Conservation (phyloP, 2,329 filamentous ascomycete genomes). For the Amphichorda felina region DNA sequence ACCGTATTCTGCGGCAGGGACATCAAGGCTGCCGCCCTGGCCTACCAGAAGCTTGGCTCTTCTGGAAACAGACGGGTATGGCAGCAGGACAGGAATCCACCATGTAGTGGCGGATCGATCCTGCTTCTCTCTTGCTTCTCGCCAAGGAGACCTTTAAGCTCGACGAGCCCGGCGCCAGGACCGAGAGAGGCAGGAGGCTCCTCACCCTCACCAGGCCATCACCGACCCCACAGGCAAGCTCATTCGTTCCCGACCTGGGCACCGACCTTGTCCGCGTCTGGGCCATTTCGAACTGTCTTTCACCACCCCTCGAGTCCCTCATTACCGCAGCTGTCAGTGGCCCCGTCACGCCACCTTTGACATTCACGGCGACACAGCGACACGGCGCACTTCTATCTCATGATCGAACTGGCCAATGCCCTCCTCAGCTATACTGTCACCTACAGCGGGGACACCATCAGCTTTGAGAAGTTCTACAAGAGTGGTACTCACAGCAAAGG, state of each 20-base stretch:
- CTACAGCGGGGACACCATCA: constrained; percentile 32
- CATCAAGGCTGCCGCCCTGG: constrained; percentile 26
- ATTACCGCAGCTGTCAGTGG: constrained; percentile 48
- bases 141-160: constrained; percentile 27
- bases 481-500: constrained; percentile 35
- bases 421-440: constrained; percentile 43
- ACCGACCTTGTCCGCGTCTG: constrained; percentile 49
- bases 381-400: constrained; percentile 45
- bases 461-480: constrained; percentile 32
- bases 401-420: constrained; percentile 47
- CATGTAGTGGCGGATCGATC: constrained; percentile 13
- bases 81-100: too few species aligned
- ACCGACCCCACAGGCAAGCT: constrained; percentile 54
- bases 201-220: constrained; percentile 54
- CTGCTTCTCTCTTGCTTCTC: constrained; percentile 20
- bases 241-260: constrained; percentile 56
- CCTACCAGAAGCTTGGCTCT: constrained; percentile 30
- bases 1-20: constrained; percentile 28
- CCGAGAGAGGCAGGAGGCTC: constrained; percentile 37
- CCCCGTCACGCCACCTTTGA: constrained; percentile 52
- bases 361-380: constrained; percentile 19
- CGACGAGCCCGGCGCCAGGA: constrained; percentile 21
- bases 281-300: too few species aligned
- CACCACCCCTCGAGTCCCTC: too few species aligned
- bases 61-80: too few species aligned